Percentiles rank a stretch among this genome's conserved stretches.
Evolutionary conservation across 305 asterid genomes (phyloP).

Genomic region (Solanum chacoense): DNA sequence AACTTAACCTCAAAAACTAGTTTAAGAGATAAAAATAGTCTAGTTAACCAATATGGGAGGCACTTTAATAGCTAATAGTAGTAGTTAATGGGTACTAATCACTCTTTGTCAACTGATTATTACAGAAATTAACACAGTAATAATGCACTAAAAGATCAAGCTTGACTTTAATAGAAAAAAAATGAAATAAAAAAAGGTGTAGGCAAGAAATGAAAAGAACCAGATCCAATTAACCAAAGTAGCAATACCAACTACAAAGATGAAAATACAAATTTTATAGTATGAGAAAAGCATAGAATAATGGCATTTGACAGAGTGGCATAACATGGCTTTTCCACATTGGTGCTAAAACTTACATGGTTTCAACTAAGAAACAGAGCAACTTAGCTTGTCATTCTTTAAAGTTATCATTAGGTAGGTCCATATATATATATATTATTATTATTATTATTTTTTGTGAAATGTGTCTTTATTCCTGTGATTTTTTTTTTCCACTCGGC

Average conservation of each 20-base stretch:
- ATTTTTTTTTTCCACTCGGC: rapidly evolving
- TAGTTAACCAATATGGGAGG: neutral
- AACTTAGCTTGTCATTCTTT: neutral
- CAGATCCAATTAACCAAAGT: neutral
- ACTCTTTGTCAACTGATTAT: neutral
- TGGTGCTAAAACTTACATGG: neutral
- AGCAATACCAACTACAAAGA: neutral
- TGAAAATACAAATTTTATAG: neutral
- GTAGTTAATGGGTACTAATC: neutral
- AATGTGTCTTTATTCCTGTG: neutral
- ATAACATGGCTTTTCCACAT: neutral
- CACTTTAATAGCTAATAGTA: neutral
- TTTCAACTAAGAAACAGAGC: neutral
- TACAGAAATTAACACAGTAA: neutral
- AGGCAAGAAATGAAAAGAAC: neutral
- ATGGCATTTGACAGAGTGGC: neutral
- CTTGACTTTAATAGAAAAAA: neutral
- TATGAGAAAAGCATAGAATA: neutral
- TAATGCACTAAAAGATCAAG: neutral
- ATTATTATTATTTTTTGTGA: neutral
- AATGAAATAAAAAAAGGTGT: neutral
- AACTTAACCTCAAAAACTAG: neutral
- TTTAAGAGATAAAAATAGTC: neutral
- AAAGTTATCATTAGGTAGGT: neutral
- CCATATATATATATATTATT: neutral